Base-by-base conservation (phyloP, 805 yeast species). In the Hanseniaspora taiwanica region DNA sequence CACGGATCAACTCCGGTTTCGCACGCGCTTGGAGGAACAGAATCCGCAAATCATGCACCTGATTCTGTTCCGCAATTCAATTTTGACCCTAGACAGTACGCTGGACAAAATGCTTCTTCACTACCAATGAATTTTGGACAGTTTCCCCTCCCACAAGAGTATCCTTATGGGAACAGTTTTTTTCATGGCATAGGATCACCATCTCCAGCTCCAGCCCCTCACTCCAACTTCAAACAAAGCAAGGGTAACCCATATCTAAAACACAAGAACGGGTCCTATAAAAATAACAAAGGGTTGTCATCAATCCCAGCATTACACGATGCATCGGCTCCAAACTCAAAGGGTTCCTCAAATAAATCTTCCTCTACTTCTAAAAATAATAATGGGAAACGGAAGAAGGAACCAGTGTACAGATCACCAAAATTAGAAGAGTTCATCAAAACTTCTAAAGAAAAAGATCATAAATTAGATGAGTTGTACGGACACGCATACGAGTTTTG, bases 401-500 rank as follows among this genome's bases (percentile, higher is more conserved):
- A 60, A 33, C 79, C 71, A 48, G 78, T 78, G 44, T 74, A 77
- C 46, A 66, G 93, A 49, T 78, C 86, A 2, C 87, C 94, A 9
- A 61, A 85, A 32, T 62, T 89, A 44, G 96, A 87, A 55, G 93
- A 84, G 52, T 83, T 89, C 46, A 73, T 95, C 39, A 71, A 75
- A 44, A 78, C 76, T 46, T 53, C 67, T 27, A 69, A 67, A 42
- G 78, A 74, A 37, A 75, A 76, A 45, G 44, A 35, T 12, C 80
- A 75, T 55, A 67, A 67, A 23, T 65, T 91, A 48, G 73, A 69
- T 44, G 94, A 83, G 53, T 77, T 89, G 27, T 73, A 76, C 48
- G 95, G 94, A 6, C 86, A 81, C 55, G 91, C 91, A 4, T 69
- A 81, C 44, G 97, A 89, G 59, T 89, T 91, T 51, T 76, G 94